Evolutionary conservation across 2,329 filamentous ascomycete species (phyloP), one percentile per base, ranked within the genome.

Genomic region (Fusarium paranaense): DNA sequence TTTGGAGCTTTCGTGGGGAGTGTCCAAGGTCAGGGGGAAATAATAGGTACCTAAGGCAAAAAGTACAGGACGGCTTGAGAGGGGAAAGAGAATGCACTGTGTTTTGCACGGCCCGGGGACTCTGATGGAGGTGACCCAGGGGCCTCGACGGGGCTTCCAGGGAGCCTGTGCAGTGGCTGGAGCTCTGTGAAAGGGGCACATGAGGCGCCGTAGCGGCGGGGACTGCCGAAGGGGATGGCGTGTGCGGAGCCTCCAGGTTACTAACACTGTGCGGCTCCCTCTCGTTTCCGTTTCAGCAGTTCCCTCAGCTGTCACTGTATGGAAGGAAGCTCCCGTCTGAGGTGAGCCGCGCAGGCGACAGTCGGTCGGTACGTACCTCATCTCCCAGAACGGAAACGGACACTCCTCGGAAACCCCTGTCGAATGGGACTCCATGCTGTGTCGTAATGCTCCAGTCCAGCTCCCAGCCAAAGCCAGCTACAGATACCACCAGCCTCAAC

Each of bases 1-100:
- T 59, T 78, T 78, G 72, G 76, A 78, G 77, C 75, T 78, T 78
- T 72, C 75, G 77, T 78, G 72, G 76, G 72, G 76, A 78, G 62
- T 67, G 57, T 47, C 69, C 62, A 42, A 73, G 58, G 60, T 68
- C 68, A 74, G 71, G 72, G 72, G 72, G 38, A 70, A 74, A 59
- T 70, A 45, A 37, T 65, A 68, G 72, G 72, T 74, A 74, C 72
- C 72, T 75, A 62, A 74, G 72, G 72, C 72, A 75, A 70, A 69
- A 74, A 74, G 32, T 20, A 56, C n/a, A 47, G 54, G 35, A 35
- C 14, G 35, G 40, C 58, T 16, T 18, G 32, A 50, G 27, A 30
- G 32, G 16, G 42, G 20, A 18, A 37, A n/a, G 6, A 45, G 10
- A 72, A 50, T 56, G 72, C 59, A 74, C 72, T 75, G 72, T 75